These are phyloP conservation scores for Oenanthe sinensis DNA, from an alignment of 129 eudicot genomes.

Conservation along the genomic window DNA sequence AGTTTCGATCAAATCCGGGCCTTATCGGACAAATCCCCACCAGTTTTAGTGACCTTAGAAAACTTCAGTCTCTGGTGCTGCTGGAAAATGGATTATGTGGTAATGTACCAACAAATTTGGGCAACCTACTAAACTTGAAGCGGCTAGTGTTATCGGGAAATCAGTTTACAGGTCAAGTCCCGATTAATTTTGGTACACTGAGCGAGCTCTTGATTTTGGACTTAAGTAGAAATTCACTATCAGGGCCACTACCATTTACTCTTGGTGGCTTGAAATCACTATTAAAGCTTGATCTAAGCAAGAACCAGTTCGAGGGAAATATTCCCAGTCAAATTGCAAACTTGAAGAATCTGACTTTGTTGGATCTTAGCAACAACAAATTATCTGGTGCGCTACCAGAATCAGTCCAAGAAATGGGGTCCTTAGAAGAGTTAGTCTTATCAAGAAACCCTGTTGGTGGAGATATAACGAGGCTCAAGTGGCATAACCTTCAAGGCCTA, in stretches of 20 bases:
- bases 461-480: conserved; percentile 16
- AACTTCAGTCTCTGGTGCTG: conserved; percentile 31
- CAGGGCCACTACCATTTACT: conserved; percentile 15
- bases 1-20: conserved; percentile 29
- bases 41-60: conserved; percentile 21
- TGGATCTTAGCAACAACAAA: conserved; percentile 35
- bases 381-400: conserved; percentile 31
- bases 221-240: conserved; percentile 21
- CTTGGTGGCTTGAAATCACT: conserved; percentile 18
- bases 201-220: conserved; percentile 21
- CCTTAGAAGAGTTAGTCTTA: conserved; percentile 24
- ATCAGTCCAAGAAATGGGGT: conserved; percentile 16
- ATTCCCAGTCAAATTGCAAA: conserved; percentile 26
- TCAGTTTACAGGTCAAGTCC: conserved; percentile 14
- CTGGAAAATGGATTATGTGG: conserved; percentile 33
- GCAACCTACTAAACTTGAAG: conserved; percentile 21
- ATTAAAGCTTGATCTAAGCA: conserved; percentile 23
- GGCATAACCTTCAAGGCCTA: conserved; percentile 25
- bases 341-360: conserved; percentile 22
- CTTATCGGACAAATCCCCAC: conserved; percentile 29
- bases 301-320: conserved; percentile 19
- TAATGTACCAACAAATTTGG: conserved; percentile 18
- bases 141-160: conserved; percentile 16
- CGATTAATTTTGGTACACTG: conserved; percentile 11
- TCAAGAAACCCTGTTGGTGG: conserved; percentile 31